Evolutionary conservation across 208 protist species (phyloP), one percentile per base, ranked within the genome.

Genomic region (Crithidia expoeki): DNA sequence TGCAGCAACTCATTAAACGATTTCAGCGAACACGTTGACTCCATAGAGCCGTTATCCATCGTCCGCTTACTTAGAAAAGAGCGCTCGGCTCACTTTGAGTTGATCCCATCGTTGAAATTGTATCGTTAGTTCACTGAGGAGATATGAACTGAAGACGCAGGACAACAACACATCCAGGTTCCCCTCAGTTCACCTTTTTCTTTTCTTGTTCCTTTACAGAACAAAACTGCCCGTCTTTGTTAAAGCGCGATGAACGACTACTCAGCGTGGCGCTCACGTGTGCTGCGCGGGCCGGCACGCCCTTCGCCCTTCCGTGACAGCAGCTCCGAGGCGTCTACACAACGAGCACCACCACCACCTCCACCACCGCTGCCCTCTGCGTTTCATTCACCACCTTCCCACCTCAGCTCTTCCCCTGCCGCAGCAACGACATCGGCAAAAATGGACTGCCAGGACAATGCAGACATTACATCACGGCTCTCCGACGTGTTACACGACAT

Each of bases 401-500:
- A 7, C 38, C 7, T 44, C 66, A 38, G 56, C 64, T 27, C 36
- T 61, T 4, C 27, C 47, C 27, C 44, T 33, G 47, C 27, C 2
- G 30, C 42, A 7, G 23, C 49, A 12, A 53, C 14, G 19, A 28
- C 49, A 23, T 9, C 23, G 23, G 49, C 16, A 53, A 27, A 17
- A 36, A 32, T 10, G 1, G 3, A 27, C 56, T 14, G 14, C 19
- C 3, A 2, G 16, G 27, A 21, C 40, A 12, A 32, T 16, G 19
- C 30, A 9, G 57, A 33, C 49, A 17, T 53, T 1, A 28, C 47
- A 16, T 10, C 72, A 25, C 74, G 68, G 4, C 64, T 80, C 16
- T 49, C 33, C 4, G 73, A 74, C 11, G 69, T 80, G 34, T 55
- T 89, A 34, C 57, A 28, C 0, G 80, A 80, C 33, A 86, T 94